Percentiles rank a stretch among this genome's conserved stretches.
Conservation (phyloP, 2,329 filamentous ascomycete species). For the Fusarium begoniae region DNA sequence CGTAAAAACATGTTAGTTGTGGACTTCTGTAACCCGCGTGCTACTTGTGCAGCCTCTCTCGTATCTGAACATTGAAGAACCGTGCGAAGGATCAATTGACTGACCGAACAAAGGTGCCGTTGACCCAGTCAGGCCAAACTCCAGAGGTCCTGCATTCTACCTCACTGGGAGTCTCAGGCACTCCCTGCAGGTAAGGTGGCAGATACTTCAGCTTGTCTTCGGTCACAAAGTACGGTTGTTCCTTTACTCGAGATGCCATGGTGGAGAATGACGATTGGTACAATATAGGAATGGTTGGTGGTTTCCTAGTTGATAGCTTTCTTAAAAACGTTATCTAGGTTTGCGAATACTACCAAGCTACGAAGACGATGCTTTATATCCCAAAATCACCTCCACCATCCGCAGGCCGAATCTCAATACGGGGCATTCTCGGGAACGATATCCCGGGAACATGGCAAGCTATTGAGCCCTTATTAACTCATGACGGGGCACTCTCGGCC, state of each 20-base stretch:
- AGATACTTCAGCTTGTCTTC: background rate
- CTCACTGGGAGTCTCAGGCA: background rate
- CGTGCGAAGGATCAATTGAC: background rate
- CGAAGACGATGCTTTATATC: too few relatives aligned
- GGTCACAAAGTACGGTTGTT: background rate
- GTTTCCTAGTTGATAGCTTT: background rate
- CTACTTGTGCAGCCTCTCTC: background rate
- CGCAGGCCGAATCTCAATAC: too few relatives aligned
- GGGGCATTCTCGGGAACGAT: too few relatives aligned
- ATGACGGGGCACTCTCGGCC: too few relatives aligned
- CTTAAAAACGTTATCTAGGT: too few relatives aligned
- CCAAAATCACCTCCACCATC: too few relatives aligned
- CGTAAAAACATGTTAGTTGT: accelerated
- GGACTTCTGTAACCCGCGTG: background rate
- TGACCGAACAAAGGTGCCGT: background rate
- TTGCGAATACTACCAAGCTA: too few relatives aligned
- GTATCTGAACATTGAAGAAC: accelerated
- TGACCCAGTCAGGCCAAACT: background rate
- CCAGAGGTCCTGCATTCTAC: background rate
- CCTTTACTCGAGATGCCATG: background rate
- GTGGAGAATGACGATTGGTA: background rate
- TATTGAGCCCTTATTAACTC: too few relatives aligned
- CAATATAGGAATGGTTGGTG: accelerated
- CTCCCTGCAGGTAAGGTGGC: background rate
- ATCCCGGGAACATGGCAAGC: too few relatives aligned